These are phyloP conservation scores for Aspergillus ochraceoroseus DNA, from an alignment of 2,329 filamentous ascomycete species.

Conservation along the genomic window DNA sequence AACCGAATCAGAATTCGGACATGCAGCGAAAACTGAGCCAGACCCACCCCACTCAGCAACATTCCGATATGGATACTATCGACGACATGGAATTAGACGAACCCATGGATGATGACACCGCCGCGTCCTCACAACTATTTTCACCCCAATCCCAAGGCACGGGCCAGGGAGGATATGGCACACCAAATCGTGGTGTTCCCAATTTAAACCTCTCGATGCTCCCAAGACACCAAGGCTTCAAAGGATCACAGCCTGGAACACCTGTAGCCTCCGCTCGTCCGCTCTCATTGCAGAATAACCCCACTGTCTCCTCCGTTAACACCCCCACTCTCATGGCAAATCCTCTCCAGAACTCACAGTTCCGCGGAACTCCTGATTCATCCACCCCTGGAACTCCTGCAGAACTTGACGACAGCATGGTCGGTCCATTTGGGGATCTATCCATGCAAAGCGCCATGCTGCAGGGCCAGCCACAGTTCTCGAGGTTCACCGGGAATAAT, in stretches of 20 bases:
- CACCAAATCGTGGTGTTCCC: conserved; percentile 54
- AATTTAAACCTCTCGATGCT: conserved; percentile 78
- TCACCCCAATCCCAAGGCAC: conserved; percentile 64
- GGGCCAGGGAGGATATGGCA: conserved; percentile 57
- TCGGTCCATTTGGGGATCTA: conserved; percentile 59
- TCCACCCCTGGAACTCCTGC: conserved; percentile 65
- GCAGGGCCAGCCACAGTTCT: conserved; percentile 40
- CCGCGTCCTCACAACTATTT: conserved; percentile 37
- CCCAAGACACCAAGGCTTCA: conserved; percentile 68
- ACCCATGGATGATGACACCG: conserved; percentile 52
- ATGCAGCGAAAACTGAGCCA: conserved; percentile 38
- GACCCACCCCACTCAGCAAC: conserved; percentile 30
- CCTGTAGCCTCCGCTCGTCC: conserved; percentile 64
- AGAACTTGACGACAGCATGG: conserved; percentile 70
- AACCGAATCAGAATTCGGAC: conserved; percentile 33
- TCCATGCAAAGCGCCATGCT: conserved; percentile 50
- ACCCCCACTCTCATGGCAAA: conserved; percentile 84
- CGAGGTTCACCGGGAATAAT: conserved; percentile 45
- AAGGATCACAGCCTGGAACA: conserved; percentile 79
- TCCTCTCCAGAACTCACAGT: conserved; percentile 57
- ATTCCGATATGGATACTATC: conserved; percentile 70
- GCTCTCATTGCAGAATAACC: conserved; percentile 83
- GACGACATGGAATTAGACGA: conserved; percentile 98
- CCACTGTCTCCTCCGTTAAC: conserved; percentile 94
- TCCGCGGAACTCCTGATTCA: conserved; percentile 56